These are phyloP conservation scores for Rauvolfia tetraphylla DNA, from an alignment of 257 asterid genomes.

Conservation along the genomic window DNA sequence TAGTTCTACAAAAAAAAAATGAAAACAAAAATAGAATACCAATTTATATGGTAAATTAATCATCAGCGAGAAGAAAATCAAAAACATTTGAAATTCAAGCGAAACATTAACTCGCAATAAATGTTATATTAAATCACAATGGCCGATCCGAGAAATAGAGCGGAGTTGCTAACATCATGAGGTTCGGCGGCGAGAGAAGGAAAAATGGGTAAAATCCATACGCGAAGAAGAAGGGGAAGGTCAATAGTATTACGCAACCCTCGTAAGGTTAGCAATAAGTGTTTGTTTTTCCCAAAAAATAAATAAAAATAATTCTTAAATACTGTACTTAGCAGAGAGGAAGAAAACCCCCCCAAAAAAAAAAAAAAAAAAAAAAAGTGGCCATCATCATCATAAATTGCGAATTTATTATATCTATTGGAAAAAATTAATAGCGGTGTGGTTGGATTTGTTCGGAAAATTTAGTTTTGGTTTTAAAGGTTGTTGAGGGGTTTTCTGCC, in stretches of 20 bases:
- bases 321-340: not conserved
- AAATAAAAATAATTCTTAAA: no score
- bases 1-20: no score
- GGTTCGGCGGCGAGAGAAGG: constrained; percentile 17
- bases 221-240: not conserved
- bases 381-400: constrained; percentile 31
- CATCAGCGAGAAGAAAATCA: constrained; percentile 6
- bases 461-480: constrained; percentile 50
- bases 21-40: no score
- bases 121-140: constrained; percentile 21
- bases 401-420: constrained; percentile 25
- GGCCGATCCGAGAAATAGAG: constrained; percentile 22
- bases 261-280: not conserved
- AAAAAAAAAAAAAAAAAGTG: not conserved
- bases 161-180: constrained; percentile 11
- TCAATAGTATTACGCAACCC: constrained; percentile 13
- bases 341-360: no score
- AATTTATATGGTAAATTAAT: constrained; percentile 12
- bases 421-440: constrained; percentile 36
- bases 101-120: constrained; percentile 30
- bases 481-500: constrained; percentile 21
- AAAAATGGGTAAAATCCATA: not conserved
- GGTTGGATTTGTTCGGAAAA: constrained; percentile 58
- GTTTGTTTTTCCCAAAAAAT: no score
- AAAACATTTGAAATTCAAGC: constrained; percentile 25